A percentile compares a stretch with the other conserved stretches of the same genome.
Evolutionary conservation across 1,139 yeast genomes (phyloP).

Genomic region (Pichia sp.): DNA sequence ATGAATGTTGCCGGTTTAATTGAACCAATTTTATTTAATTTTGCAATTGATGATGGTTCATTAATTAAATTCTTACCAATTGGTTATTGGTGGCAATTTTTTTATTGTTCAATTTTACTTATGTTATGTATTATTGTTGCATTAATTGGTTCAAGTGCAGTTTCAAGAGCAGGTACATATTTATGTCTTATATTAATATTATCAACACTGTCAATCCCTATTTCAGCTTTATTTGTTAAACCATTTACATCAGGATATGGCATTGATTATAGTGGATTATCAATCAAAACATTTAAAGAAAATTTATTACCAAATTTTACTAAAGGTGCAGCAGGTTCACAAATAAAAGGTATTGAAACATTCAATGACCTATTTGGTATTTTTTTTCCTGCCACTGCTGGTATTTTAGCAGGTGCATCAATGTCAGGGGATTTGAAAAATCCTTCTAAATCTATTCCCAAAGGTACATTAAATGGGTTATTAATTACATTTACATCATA

Average conservation of each 20-base stretch:
- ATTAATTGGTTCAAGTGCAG: constrained; percentile 74
- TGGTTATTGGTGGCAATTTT: constrained; percentile 47
- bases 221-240: constrained; percentile 59
- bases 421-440: constrained; percentile 92
- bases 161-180: constrained; percentile 76
- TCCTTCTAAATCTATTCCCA: constrained; percentile 86
- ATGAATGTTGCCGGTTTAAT: constrained; percentile 76
- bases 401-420: constrained; percentile 97
- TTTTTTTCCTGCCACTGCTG: constrained; percentile 96
- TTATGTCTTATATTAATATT: constrained; percentile 62
- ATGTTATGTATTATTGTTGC: constrained; percentile 73
- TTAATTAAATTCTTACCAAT: constrained; percentile 47
- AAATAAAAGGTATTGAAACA: constrained; percentile 57
- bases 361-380: constrained; percentile 86
- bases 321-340: constrained; percentile 87
- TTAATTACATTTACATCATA: constrained; percentile 69
- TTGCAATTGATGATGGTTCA: constrained; percentile 50
- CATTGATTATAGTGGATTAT: constrained; percentile 63
- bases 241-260: constrained; percentile 52
- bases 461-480: constrained; percentile 82
- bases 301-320: constrained; percentile 79
- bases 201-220: constrained; percentile 77
- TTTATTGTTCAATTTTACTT: constrained; percentile 49
- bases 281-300: constrained; percentile 55
- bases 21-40: constrained; percentile 66